These are phyloP conservation scores for Collybia mongolica DNA, from an alignment of 768 basidiomycete genomes.

Conservation along the genomic window DNA sequence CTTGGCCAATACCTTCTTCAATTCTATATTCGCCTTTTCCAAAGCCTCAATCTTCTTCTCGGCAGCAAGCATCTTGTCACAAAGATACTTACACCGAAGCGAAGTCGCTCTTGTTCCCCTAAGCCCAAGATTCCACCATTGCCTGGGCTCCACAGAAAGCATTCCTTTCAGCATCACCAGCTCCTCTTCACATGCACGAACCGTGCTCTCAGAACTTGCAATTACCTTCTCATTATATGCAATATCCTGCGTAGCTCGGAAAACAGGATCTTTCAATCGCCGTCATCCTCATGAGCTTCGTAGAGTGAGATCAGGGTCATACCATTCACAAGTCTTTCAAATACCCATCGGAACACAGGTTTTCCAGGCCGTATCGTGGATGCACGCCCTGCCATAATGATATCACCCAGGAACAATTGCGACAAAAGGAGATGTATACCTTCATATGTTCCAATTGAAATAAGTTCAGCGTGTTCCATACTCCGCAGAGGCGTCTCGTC, in stretches of 20 bases:
- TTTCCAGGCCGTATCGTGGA: conserved; percentile 85
- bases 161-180: conserved; percentile 67
- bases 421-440: conserved; percentile 36
- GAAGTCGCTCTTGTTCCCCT: conserved; percentile 51
- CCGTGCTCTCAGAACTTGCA: conserved; percentile 54
- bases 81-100: conserved; percentile 63
- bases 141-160: conserved; percentile 43
- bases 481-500: conserved; percentile 76
- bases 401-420: not conserved
- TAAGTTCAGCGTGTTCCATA: conserved; percentile 89
- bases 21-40: conserved; percentile 67
- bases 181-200: conserved; percentile 77
- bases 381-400: conserved; percentile 60
- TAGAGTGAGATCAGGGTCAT: conserved; percentile 15
- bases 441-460: conserved; percentile 74
- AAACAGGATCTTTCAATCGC: conserved; percentile 58
- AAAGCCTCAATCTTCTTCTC: conserved; percentile 66
- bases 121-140: conserved; percentile 31
- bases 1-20: conserved; percentile 59
- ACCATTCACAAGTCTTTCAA: conserved; percentile 81
- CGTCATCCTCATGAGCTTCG: conserved; percentile 1
- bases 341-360: conserved; percentile 86
- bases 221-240: conserved; percentile 73
- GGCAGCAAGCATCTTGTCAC: conserved; percentile 72
- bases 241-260: conserved; percentile 81